These are phyloP conservation scores for Phyllosticta paracitricarpa DNA, from an alignment of 2,329 filamentous ascomycete species.

Conservation along the genomic window DNA sequence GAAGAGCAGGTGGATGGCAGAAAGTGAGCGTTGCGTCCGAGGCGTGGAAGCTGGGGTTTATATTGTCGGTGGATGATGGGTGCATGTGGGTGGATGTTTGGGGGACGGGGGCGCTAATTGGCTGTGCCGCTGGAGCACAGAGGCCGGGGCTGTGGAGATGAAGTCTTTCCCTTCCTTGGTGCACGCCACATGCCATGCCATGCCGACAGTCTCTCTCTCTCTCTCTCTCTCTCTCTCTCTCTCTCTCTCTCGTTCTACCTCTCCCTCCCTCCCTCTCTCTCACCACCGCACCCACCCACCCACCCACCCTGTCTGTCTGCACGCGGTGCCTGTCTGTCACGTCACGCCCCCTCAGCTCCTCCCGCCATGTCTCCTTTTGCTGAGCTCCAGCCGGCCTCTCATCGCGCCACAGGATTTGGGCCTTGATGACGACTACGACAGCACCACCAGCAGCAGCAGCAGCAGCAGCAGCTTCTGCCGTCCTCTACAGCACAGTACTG, in stretches of 20 bases:
- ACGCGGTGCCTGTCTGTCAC: too few species aligned
- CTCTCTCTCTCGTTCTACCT: too few species aligned
- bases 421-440: too few species aligned
- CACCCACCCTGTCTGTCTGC: too few species aligned
- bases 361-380: too few species aligned
- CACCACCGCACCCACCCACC: too few species aligned
- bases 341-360: too few species aligned
- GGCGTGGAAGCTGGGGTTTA: background rate
- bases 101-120: background rate
- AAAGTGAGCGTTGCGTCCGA: background rate
- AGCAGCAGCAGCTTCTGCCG: background rate
- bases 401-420: too few species aligned
- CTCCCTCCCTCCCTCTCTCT: too few species aligned
- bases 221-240: background rate
- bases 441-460: too few species aligned
- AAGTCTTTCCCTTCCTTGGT: background rate
- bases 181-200: background rate
- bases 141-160: background rate
- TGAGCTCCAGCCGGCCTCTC: too few species aligned
- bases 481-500: background rate
- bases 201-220: too few species aligned
- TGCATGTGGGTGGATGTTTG: background rate
- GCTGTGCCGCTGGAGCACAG: background rate
- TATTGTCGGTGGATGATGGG: background rate
- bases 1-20: background rate